Conservation (phyloP, 2,329 filamentous ascomycete species). For the Hypoxylon sp. region DNA sequence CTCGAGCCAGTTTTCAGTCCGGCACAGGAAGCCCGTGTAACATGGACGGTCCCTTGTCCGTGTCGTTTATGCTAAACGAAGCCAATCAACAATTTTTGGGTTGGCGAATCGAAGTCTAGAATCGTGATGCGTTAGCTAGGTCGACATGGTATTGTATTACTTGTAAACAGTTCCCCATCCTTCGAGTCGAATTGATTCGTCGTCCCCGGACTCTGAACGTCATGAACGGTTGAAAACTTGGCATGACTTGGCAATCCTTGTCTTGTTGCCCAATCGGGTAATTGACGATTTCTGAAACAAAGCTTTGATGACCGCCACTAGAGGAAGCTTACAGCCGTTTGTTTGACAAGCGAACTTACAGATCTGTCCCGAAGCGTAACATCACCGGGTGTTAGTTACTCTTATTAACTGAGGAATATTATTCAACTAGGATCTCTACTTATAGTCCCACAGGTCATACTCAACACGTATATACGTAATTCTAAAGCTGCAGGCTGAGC, state of each 20-base stretch:
- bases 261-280: slow-evolving; percentile 35
- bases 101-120: slow-evolving; percentile 17
- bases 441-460: too few species aligned
- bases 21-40: slow-evolving; percentile 10
- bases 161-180: slow-evolving; percentile 17
- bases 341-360: not conserved
- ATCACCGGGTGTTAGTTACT: too few species aligned
- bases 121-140: slow-evolving; percentile 39
- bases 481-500: too few species aligned
- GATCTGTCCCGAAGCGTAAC: too few species aligned
- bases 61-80: slow-evolving; percentile 12
- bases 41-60: slow-evolving; percentile 3
- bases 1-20: slow-evolving; percentile 22
- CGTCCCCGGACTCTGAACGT: slow-evolving; percentile 32
- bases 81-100: slow-evolving; percentile 26
- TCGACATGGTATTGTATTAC: slow-evolving; percentile 24
- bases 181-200: slow-evolving; percentile 24
- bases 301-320: not conserved
- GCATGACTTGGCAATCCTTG: slow-evolving; percentile 47
- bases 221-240: slow-evolving; percentile 46
- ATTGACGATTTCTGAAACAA: slow-evolving; percentile 27
- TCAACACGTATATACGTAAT: too few species aligned
- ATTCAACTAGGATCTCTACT: too few species aligned
- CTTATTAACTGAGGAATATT: too few species aligned
- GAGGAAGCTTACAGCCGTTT: not conserved